Base-by-base conservation (phyloP, 768 basidiomycete species). In the Cubamyces lactineus region DNA sequence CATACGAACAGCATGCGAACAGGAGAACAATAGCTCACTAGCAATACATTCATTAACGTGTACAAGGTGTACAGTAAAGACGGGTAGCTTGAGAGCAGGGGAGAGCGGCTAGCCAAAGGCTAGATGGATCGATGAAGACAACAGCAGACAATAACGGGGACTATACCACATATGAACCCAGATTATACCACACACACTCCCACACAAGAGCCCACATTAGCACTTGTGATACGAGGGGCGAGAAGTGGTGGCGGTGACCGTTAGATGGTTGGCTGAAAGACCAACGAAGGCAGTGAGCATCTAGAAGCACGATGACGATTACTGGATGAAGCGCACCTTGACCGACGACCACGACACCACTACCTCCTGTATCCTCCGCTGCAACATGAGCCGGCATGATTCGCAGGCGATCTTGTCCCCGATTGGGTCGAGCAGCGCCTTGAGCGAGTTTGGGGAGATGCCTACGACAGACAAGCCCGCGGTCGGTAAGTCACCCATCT, bases 301-400 rank as follows among this genome's bases (percentile, higher is more conserved):
- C 34, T 11, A 5, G 1, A 23, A 9, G n/a, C 23, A 12, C 3
- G 17, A 26, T 11, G 34, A 45, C 2, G 13, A 12, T 15, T 0
- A 11, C 23, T 16, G 6, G 8, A 11, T 34, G 34, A 41, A 34
- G 53, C 62, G 39, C 51, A 88, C 89, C 79, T 89, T 91, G 51
- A 92, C 86, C 26, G 82, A 76, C 12, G 89, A 87, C 90, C 90
- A 92, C 67, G 89, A 86, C 34, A 83, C 71, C 28, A 89, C 75
- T 49, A 91, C 78, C 41, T 80, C 80, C 70, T 84, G 84, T 38
- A 91, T 81, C 38, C 90, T 81, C 23, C 87, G 84, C 56, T 80
- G 77, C 34, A 92, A 79, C 3, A 82, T 78, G 38, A 76, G 70
- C 61, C 80, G 83, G 70, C 90, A 92, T 24, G 82, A 77, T 34